These are phyloP conservation scores for Phylloporus sp. DNA, from an alignment of 768 basidiomycete species.

Conservation along the genomic window DNA sequence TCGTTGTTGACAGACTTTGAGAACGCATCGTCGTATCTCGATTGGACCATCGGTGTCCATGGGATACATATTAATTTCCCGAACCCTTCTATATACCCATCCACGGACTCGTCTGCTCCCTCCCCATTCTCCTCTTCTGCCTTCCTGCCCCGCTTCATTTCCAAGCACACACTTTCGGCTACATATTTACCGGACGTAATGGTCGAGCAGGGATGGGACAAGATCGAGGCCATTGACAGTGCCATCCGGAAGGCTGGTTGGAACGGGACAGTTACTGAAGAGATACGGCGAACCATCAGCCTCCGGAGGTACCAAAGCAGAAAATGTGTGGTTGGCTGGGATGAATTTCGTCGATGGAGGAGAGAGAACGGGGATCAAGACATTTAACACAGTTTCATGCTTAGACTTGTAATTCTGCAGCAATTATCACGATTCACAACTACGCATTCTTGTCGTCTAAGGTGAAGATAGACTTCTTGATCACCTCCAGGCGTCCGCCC, in stretches of 20 bases:
- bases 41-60: constrained; percentile 91
- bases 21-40: constrained; percentile 76
- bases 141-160: constrained; percentile 51
- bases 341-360: constrained; percentile 77
- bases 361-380: constrained; percentile 39
- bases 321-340: constrained; percentile 64
- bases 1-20: constrained; percentile 95
- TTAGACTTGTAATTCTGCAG: constrained; percentile 6
- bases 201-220: constrained; percentile 91
- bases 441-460: constrained; percentile 1
- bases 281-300: constrained; percentile 68
- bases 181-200: constrained; percentile 94
- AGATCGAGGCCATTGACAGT: constrained; percentile 83
- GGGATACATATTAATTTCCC: constrained; percentile 89
- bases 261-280: constrained; percentile 77
- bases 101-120: constrained; percentile 50
- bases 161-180: constrained; percentile 67
- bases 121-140: constrained; percentile 69
- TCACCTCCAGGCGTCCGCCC: constrained; percentile 42
- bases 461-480: constrained; percentile 40
- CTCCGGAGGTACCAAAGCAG: constrained; percentile 82
- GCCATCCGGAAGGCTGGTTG: constrained; percentile 94
- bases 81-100: constrained; percentile 61
- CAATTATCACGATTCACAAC: constrained; percentile 5
- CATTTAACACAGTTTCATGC: constrained; percentile 22